Conservation (phyloP, 192 early-diverging fungal genomes). For the Backusella parvicylindrica region DNA sequence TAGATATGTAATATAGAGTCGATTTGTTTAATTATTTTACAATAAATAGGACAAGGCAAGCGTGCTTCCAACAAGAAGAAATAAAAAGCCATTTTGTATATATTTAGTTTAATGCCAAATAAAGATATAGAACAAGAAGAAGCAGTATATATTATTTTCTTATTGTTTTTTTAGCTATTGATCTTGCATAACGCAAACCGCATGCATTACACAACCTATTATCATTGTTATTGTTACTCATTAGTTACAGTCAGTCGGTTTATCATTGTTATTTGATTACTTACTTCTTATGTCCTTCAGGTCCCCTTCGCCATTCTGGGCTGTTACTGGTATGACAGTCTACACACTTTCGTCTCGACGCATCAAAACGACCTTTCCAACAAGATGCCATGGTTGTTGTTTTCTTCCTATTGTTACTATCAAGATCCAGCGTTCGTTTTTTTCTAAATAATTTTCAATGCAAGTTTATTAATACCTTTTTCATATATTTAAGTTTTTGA, state of each 20-base stretch:
- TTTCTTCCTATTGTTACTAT: background rate
- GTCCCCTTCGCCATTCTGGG: slow-evolving; percentile 23
- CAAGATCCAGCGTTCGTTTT: background rate
- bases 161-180: background rate
- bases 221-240: background rate
- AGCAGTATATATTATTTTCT: background rate
- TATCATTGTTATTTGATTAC: background rate
- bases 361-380: background rate
- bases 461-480: background rate
- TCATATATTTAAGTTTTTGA: background rate
- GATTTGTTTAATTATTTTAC: slow-evolving; percentile 9
- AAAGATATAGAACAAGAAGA: background rate
- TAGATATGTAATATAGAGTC: background rate
- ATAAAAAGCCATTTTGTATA: slow-evolving; percentile 25
- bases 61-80: slow-evolving; percentile 54
- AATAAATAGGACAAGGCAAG: slow-evolving; percentile 45
- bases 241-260: background rate
- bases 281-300: slow-evolving; percentile 19
- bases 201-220: slow-evolving; percentile 9
- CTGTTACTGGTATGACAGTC: slow-evolving; percentile 17
- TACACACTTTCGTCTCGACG: slow-evolving; percentile 6
- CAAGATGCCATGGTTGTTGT: background rate
- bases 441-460: background rate
- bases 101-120: background rate
- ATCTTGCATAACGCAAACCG: slow-evolving; percentile 6